Evolutionary conservation across 352 stramenopile genomes (phyloP), one percentile per base, ranked within the genome.

Genomic region (Phytophthora meadii): DNA sequence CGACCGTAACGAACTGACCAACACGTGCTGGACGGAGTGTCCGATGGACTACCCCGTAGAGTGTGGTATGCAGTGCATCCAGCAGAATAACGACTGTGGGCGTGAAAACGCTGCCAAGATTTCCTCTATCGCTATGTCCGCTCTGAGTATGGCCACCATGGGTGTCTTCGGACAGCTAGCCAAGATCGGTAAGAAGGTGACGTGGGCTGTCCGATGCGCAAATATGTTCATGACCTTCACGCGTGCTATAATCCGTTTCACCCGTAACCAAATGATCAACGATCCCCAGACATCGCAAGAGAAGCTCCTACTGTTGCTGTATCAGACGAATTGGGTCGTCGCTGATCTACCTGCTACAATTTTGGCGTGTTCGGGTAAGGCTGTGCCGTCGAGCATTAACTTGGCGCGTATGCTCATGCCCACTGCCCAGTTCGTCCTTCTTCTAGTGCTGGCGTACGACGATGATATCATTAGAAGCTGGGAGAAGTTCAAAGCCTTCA

Each of bases 41-140:
- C 80, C 80, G 5, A 54, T 88, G 39, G 73, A 83, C 34, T 89
- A 88, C 59, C 81, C 81, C 3, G 78, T 89, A 4, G 65, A 82
- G 34, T 90, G 81, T 49, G 75, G 70, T 19, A 79, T 85, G 70
- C 70, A 88, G 65, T 90, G 81, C 45, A 72, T 89, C 32, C 81
- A 73, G 14, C 78, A 89, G 52, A 85, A 84, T 68, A 70, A 79
- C 27, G 76, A 87, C 57, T 89, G 81, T 36, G 59, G 44, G n/a
- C 57, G 59, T n/a, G 66, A 81, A 58, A 55, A 79, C 0, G 4
- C 76, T 17, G 50, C 50, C 14, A 84, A 87, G 51, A 46, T 72
- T 5, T 62, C 49, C 0, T 49, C 67, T 12, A 62, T 87, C 7
- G 77, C 74, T 6, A 76, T 73, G 34, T 67, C 59, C 0, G 49